These are phyloP conservation scores for Aspergillus terreus DNA, from an alignment of 2,329 filamentous ascomycete species.

Conservation along the genomic window DNA sequence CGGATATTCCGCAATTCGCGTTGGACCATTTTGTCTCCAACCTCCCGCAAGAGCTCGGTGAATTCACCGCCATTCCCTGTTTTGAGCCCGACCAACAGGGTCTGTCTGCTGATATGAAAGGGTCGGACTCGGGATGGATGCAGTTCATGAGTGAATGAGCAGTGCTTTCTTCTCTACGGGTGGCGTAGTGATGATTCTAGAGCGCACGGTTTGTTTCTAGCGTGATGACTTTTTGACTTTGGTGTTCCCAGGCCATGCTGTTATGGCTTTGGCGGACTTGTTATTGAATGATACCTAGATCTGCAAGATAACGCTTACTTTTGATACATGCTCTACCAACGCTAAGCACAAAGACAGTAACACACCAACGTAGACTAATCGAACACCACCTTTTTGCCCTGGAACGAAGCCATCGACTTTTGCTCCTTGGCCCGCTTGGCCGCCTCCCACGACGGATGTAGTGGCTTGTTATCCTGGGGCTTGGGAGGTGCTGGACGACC, in stretches of 20 bases:
- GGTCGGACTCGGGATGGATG: conserved; percentile 30
- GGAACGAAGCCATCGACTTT: conserved; percentile 46
- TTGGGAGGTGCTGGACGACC: conserved; percentile 15
- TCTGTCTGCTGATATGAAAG: conserved; percentile 22
- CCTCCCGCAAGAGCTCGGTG: conserved; percentile 38
- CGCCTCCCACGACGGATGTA: conserved; percentile 65
- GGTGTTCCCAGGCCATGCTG: conserved; percentile 1
- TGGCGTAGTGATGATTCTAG: background rate
- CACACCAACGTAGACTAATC: conserved; percentile 40
- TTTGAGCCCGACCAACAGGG: conserved; percentile 33
- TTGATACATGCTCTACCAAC: background rate
- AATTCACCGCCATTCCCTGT: conserved; percentile 39
- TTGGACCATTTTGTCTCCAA: conserved; percentile 40
- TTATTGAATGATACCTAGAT: conserved; percentile 14
- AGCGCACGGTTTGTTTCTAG: conserved; percentile 2
- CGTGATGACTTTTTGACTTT: conserved; percentile 2
- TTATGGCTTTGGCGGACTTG: background rate
- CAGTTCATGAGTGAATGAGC: conserved; percentile 32
- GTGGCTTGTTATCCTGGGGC: conserved; percentile 44
- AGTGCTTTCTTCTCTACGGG: background rate
- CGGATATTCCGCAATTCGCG: conserved; percentile 32
- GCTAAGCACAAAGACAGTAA: background rate
- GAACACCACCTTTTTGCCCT: conserved; percentile 62
- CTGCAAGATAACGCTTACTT: conserved; percentile 3
- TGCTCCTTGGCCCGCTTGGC: conserved; percentile 57